A percentile compares a stretch with the other conserved stretches of the same genome.
Conservation (phyloP, 2,329 filamentous ascomycete genomes). For the Ceratocystiopsis brevicomis region DNA sequence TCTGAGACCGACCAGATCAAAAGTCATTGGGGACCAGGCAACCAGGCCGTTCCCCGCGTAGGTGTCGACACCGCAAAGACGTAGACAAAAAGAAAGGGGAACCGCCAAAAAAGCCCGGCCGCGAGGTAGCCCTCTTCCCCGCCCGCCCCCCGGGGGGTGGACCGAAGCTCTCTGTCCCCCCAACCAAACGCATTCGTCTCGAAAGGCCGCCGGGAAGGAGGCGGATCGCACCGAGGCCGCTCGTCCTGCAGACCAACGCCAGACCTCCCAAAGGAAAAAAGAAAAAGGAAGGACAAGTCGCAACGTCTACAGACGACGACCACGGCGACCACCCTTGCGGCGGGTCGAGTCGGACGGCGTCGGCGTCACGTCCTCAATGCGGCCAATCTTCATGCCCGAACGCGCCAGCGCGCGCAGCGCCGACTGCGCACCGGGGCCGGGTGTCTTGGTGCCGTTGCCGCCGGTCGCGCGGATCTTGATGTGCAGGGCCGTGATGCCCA, state of each 20-base stretch:
- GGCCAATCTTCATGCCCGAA: slow-evolving; percentile 98
- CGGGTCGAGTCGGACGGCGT: slow-evolving; percentile 98
- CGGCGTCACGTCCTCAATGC: slow-evolving; percentile 98
- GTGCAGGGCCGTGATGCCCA: slow-evolving; percentile 78
- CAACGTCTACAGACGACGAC: slow-evolving; percentile 76
- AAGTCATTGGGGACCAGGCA: slow-evolving; percentile 42
- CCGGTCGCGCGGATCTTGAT: slow-evolving; percentile 99
- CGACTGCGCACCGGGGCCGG: slow-evolving; percentile 95
- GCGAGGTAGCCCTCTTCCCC: too few relatives aligned
- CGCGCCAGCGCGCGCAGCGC: slow-evolving; percentile 96
- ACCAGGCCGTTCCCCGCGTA: slow-evolving; percentile 51
- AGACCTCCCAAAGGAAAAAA: neutral
- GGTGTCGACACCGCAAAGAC: slow-evolving; percentile 44
- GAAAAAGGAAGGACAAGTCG: neutral
- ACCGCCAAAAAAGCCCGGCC: neutral
- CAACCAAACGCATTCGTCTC: too few relatives aligned
- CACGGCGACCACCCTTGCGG: slow-evolving; percentile 99
- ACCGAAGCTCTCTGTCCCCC: too few relatives aligned
- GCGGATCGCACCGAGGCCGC: too few relatives aligned
- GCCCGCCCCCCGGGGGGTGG: too few relatives aligned
- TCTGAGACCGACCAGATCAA: slow-evolving; percentile 5
- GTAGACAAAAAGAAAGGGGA: slow-evolving; percentile 1
- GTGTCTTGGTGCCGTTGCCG: slow-evolving; percentile 99
- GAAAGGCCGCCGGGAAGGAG: too few relatives aligned
- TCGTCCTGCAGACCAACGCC: neutral